A percentile compares a stretch with the other conserved stretches of the same genome.
Evolutionary conservation across 495 filamentous ascomycete genomes (phyloP).

Genomic region (Margaritispora aquatica): DNA sequence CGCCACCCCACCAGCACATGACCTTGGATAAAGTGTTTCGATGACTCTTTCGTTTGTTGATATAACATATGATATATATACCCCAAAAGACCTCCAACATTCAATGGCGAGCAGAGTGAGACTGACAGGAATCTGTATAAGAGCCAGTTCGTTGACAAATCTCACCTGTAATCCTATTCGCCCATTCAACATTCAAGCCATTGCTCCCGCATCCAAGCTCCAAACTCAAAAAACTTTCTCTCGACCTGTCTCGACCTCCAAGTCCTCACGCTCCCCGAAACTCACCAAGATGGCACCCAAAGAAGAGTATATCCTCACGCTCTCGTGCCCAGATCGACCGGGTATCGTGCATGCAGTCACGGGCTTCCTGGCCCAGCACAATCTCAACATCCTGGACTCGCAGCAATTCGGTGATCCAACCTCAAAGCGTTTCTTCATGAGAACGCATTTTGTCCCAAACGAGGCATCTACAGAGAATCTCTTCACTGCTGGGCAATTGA

Average conservation of each 20-base stretch:
- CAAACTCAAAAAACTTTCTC: neutral
- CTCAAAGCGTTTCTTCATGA: slow-evolving; percentile 70
- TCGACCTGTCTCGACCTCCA: neutral
- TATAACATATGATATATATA: too few species aligned
- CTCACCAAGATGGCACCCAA: slow-evolving; percentile 6
- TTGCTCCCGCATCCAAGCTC: neutral
- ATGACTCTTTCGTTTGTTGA: neutral
- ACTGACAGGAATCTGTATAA: neutral
- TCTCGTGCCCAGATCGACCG: slow-evolving; percentile 68
- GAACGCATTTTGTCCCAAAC: slow-evolving; percentile 59
- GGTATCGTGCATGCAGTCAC: slow-evolving; percentile 75
- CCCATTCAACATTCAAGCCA: neutral
- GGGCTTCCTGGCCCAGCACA: slow-evolving; percentile 56
- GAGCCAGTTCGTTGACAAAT: neutral
- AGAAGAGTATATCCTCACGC: slow-evolving; percentile 61
- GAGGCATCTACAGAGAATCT: slow-evolving; percentile 23
- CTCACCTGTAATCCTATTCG: neutral
- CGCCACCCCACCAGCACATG: neutral
- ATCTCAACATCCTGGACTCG: slow-evolving; percentile 67
- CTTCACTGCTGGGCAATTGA: slow-evolving; percentile 38
- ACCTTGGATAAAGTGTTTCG: neutral
- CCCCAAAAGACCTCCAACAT: neutral
- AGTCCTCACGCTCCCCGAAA: neutral
- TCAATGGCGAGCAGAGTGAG: slow-evolving; percentile 1
- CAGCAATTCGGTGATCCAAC: slow-evolving; percentile 66